Percentiles rank a stretch among this genome's conserved stretches.
These are phyloP conservation scores for Saitozyma podzolica DNA, from an alignment of 768 basidiomycete genomes.

Conservation along the genomic window DNA sequence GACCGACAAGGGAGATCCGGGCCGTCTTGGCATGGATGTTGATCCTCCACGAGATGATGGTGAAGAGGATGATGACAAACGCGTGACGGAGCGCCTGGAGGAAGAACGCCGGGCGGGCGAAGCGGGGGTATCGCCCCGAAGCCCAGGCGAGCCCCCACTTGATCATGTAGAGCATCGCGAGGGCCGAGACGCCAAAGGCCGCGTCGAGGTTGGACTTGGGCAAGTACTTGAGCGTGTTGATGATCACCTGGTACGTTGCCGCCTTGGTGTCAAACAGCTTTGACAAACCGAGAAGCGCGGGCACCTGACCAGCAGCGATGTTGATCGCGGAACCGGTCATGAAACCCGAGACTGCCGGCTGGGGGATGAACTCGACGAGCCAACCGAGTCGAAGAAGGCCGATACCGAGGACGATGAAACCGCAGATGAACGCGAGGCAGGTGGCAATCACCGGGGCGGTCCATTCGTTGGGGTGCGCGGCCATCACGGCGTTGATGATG, in stretches of 20 bases:
- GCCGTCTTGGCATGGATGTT: conserved; percentile 66
- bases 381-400: conserved; percentile 88
- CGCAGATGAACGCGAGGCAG: conserved; percentile 77
- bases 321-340: conserved; percentile 98
- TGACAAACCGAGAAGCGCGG: conserved; percentile 81
- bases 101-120: conserved; percentile 66
- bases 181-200: conserved; percentile 79
- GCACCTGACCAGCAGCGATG: conserved; percentile 84
- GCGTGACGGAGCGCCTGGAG: conserved; percentile 54
- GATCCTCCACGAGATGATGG: conserved; percentile 83
- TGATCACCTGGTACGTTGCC: conserved; percentile 80
- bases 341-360: conserved; percentile 58
- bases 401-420: conserved; percentile 86
- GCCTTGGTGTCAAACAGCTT: conserved; percentile 80
- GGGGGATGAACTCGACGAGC: conserved; percentile 81
- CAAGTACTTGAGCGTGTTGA: conserved; percentile 85
- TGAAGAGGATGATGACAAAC: conserved; percentile 68
- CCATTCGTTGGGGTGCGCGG: conserved; percentile 58
- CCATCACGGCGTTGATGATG: conserved; percentile 69
- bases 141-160: conserved; percentile 47
- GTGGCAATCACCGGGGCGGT: conserved; percentile 74
- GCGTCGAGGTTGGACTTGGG: conserved; percentile 72
- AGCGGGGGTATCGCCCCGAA: conserved; percentile 38
- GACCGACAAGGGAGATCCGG: conserved; percentile 79
- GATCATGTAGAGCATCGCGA: conserved; percentile 57